Evolutionary conservation across 1,284 basidiomycete genomes (phyloP).

Genomic region (Rhodotorula sp.): DNA sequence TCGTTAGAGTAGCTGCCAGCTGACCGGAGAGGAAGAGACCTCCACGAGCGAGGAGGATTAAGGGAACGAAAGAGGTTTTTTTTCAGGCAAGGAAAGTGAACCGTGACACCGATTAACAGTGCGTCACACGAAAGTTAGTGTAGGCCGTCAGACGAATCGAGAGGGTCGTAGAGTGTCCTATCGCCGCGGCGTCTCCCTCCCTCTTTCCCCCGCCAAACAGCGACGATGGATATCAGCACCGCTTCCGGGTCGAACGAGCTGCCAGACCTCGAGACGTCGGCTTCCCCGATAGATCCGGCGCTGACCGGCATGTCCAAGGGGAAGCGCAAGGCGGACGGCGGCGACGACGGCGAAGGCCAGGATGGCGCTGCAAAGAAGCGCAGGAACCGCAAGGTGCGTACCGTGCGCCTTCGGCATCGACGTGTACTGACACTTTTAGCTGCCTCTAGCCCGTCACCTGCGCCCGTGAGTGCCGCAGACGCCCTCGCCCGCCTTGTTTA

Average conservation of each 20-base stretch:
- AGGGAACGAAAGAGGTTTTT: no score
- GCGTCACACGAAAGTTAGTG: no score
- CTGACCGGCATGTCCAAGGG: neutral
- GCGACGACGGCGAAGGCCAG: constrained; percentile 7
- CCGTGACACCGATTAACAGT: neutral
- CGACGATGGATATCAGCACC: neutral
- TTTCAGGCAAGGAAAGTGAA: no score
- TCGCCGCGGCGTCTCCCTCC: neutral
- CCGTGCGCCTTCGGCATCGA: neutral
- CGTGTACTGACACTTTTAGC: neutral
- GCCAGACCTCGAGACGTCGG: neutral
- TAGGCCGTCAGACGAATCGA: no score
- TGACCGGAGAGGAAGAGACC: no score
- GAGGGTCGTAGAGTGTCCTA: neutral
- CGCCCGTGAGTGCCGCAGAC: constrained; percentile 14
- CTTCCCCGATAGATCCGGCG: constrained; percentile 2
- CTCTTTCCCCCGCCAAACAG: neutral
- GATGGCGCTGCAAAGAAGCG: constrained; percentile 4
- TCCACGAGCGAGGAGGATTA: no score
- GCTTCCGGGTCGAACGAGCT: neutral
- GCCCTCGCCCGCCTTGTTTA: no score
- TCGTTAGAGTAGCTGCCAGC: neutral
- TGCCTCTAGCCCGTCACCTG: constrained; percentile 29
- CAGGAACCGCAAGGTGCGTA: constrained; percentile 21
- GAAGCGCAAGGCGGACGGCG: constrained; percentile 14